phyloP scores from a whole-genome alignment of 2,329 filamentous ascomycete genomes.

The Diaporthe nobilis region DNA sequence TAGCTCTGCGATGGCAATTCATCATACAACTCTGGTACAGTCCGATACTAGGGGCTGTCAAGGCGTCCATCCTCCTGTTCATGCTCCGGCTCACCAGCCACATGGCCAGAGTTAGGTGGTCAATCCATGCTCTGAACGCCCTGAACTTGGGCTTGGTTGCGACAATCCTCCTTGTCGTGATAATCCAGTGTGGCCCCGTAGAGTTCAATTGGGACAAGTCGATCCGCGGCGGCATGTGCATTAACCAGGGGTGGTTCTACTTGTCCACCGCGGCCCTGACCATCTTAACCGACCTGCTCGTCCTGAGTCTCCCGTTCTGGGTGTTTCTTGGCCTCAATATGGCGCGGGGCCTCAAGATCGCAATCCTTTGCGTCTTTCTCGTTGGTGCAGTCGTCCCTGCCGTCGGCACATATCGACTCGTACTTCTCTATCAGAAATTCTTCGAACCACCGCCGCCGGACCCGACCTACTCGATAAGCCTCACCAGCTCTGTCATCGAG shows the following conservation, averaged over 20 bases:
- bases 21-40: constrained; percentile 54
- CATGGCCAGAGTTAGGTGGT: constrained; percentile 46
- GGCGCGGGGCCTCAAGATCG: constrained; percentile 49
- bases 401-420: constrained; percentile 45
- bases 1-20: constrained; percentile 48
- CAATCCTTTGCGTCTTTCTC: constrained; percentile 50
- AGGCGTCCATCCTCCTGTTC: constrained; percentile 53
- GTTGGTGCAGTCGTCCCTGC: constrained; percentile 46
- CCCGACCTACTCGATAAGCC: constrained; percentile 46
- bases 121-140: constrained; percentile 50
- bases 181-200: constrained; percentile 57
- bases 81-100: constrained; percentile 51
- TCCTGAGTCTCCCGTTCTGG: constrained; percentile 58
- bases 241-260: constrained; percentile 46
- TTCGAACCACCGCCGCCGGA: constrained; percentile 43
- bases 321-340: constrained; percentile 51
- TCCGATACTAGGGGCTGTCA: constrained; percentile 53
- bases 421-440: constrained; percentile 44
- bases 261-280: constrained; percentile 57
- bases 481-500: constrained; percentile 47
- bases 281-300: constrained; percentile 59
- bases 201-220: constrained; percentile 59
- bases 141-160: constrained; percentile 47
- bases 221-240: constrained; percentile 52
- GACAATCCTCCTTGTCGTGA: constrained; percentile 50